Base-by-base conservation (phyloP, 495 filamentous ascomycete genomes). In the Apodospora peruviana region DNA sequence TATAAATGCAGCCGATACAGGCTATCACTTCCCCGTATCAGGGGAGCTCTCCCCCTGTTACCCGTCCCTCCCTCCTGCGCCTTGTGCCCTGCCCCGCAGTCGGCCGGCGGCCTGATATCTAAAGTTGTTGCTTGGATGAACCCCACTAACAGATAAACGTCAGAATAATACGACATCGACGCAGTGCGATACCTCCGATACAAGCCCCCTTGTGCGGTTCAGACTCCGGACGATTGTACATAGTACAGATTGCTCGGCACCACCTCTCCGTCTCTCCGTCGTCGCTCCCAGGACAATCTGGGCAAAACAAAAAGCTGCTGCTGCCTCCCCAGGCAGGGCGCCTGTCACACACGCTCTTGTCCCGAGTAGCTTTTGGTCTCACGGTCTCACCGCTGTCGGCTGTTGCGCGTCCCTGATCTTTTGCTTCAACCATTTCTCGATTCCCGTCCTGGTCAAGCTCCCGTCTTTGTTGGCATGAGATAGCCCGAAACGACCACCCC, bases 141-240 rank as follows among this genome's bases (percentile, higher is more conserved):
- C 62, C 62, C 62, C 62, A 60, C 62, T 60, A 60, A 62, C 57
- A 63, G 60, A 65, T 65, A 65, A 62, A 55, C 57, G 45, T 40
- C 52, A 46, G 51, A 52, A 45, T 45, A 46, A 62, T 54, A 57
- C 60, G 53, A 50, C 57, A 53, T 57, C 53, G 24, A 43, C 45
- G 39, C 38, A 39, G 46, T 45, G 42, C 52, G 17, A 39, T 24
- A 39, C 40, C 29, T n/a, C 41, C 40, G 19, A 29, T 43, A 47
- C 22, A 19, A 48, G 24, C 39, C n/a, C n/a, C n/a, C n/a, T n/a
- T n/a, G n/a, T n/a, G n/a, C n/a, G n/a, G n/a, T n/a, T n/a, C n/a
- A n/a, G n/a, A n/a, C n/a, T n/a, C n/a, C n/a, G n/a, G n/a, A n/a
- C n/a, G n/a, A n/a, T n/a, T n/a, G n/a, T n/a, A n/a, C n/a, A n/a